phyloP scores from a whole-genome alignment of 1,284 basidiomycete species.

The Pulchroboletus neoregius region DNA sequence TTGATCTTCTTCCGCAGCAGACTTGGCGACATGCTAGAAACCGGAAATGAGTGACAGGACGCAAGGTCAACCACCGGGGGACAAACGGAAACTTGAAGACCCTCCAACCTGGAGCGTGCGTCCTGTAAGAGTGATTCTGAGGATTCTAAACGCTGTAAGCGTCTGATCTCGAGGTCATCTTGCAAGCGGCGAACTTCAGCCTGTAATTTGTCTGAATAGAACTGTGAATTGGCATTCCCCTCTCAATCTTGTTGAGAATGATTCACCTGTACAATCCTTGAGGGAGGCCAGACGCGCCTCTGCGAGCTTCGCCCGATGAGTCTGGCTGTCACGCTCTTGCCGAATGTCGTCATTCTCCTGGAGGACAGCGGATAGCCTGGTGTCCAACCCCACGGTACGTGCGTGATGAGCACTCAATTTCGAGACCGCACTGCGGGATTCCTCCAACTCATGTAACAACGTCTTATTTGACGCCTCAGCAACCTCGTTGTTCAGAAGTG shows the following conservation, averaged over 20 bases:
- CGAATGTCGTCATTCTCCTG: slow-evolving; percentile 82
- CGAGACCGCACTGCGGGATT: slow-evolving; percentile 66
- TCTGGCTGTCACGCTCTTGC: slow-evolving; percentile 77
- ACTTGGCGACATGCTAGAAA: slow-evolving; percentile 42
- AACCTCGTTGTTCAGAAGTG: slow-evolving; percentile 78
- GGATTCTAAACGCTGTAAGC: slow-evolving; percentile 62
- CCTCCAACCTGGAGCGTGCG: slow-evolving; percentile 63
- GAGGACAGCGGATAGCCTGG: slow-evolving; percentile 53
- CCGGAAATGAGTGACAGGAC: slow-evolving; percentile 12
- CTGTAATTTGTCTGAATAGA: slow-evolving; percentile 63
- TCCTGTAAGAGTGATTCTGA: slow-evolving; percentile 72
- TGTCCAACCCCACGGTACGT: slow-evolving; percentile 67
- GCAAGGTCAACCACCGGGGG: slow-evolving; percentile 1
- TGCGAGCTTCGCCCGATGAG: slow-evolving; percentile 64
- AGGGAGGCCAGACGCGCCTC: slow-evolving; percentile 62
- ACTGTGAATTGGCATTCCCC: slow-evolving; percentile 3
- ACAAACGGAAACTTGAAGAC: slow-evolving; percentile 56
- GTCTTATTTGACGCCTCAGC: slow-evolving; percentile 76
- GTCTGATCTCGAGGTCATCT: slow-evolving; percentile 62
- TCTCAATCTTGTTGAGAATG: slow-evolving; percentile 4
- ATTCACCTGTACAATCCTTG: slow-evolving; percentile 60
- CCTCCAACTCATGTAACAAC: slow-evolving; percentile 73
- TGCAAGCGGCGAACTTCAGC: slow-evolving; percentile 61
- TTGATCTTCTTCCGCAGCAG: slow-evolving; percentile 44
- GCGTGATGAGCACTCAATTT: slow-evolving; percentile 67